Base-by-base conservation (phyloP, 1,139 yeast species). In the Geotrichum klebahnii region DNA sequence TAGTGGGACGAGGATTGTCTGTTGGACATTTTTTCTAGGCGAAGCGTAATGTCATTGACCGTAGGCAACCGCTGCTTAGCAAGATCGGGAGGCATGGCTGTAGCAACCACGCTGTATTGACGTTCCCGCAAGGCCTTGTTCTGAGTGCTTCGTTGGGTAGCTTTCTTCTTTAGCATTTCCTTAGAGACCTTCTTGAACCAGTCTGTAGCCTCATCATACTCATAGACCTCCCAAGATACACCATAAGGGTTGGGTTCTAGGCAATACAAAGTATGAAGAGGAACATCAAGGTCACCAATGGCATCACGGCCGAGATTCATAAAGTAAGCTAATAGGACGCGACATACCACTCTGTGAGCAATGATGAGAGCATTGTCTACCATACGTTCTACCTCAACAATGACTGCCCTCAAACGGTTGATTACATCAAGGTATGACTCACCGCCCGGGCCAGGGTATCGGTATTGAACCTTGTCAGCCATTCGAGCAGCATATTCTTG, bases 361-460 rank as follows among this genome's bases (percentile, higher is more conserved):
- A 92, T 77, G 35, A 92, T 78, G 44, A 90, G 69, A 33, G 87
- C 80, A 66, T 89, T 95, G 61, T 89, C 96, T 14, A 88, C 84
- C 52, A 95, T 86, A 59, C 97, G 76, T 68, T 92, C 98, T 46
- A 92, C 77, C 65, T 92, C 98, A 10, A 90, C 89, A 56, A 92
- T 90, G 34, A 92, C 79, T 0, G 97, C 95, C 53, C 96, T 75
- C 53, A 92, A 74, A 54, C 98, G 76, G 56, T 90, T 87, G 61
- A 92, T 84, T 3, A 90, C 98, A 68, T 92, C 98, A 59, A 90
- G 71, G 61, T 90, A 90, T 0, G 95, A 85, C 68, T 90, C 97
- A 31, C 97, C 97, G n/a, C 97, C 96, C 48, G 88, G 86, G 9
- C 97, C 97, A 1, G 97, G 97, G 64, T 89, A 90, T 58, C 97